A percentile compares a stretch with the other conserved stretches of the same genome.
phyloP scores from a whole-genome alignment of 768 basidiomycete genomes.

The Mycena capillaripes region DNA sequence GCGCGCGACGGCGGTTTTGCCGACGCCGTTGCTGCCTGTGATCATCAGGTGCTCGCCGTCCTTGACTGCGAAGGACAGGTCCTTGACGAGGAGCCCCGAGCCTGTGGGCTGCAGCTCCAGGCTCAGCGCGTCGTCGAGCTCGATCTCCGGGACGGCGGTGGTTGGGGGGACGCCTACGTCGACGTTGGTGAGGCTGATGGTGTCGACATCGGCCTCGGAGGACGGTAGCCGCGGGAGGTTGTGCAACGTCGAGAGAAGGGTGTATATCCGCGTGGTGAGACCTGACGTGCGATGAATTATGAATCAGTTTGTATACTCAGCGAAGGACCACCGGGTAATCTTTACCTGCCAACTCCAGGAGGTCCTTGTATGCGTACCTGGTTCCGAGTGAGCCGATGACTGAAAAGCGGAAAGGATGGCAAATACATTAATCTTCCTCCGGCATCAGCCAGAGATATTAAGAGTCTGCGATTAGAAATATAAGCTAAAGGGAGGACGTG shows the following conservation, averaged over 20 bases:
- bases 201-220: conserved; percentile 47
- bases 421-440: conserved; percentile 88
- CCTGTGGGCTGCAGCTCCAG: conserved; percentile 40
- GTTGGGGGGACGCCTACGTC: conserved; percentile 74
- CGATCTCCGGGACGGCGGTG: conserved; percentile 17
- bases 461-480: conserved; percentile 91
- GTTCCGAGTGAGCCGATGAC: neutral
- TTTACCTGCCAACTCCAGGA: conserved; percentile 85
- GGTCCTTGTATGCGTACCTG: conserved; percentile 90
- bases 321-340: neutral
- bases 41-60: conserved; percentile 93
- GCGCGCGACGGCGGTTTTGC: conserved; percentile 91
- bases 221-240: conserved; percentile 69
- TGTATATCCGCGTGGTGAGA: conserved; percentile 91
- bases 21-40: conserved; percentile 93
- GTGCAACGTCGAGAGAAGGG: conserved; percentile 88
- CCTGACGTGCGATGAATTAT: conserved; percentile 65
- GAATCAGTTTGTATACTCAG: neutral
- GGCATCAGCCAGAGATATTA: conserved; percentile 96
- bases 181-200: conserved; percentile 66
- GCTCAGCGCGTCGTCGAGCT: conserved; percentile 31
- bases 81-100: conserved; percentile 72
- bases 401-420: neutral
- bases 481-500: conserved; percentile 65
- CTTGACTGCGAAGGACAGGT: conserved; percentile 73